A percentile compares a stretch with the other conserved stretches of the same genome.
Conservation (phyloP, 768 basidiomycete genomes). For the Lyophyllum semitale region DNA sequence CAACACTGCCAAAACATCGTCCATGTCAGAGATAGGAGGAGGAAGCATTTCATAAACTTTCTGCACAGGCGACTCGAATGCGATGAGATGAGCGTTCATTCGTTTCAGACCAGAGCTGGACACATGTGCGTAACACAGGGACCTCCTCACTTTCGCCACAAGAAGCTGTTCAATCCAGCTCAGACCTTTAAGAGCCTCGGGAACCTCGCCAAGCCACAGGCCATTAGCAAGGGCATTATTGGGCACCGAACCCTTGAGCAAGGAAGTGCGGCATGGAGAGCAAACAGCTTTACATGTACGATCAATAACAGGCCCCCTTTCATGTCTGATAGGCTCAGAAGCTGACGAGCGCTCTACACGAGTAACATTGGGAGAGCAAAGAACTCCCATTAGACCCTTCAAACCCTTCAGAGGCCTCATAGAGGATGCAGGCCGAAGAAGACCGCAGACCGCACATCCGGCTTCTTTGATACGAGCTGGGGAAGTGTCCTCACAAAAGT, state of each 20-base stretch:
- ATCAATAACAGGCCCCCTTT: no score
- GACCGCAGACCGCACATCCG: no score
- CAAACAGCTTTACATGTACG: conserved; percentile 15
- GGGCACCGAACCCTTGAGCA: conserved; percentile 20
- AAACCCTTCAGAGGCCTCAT: no score
- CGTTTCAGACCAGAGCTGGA: conserved; percentile 26
- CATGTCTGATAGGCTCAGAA: conserved; percentile 7
- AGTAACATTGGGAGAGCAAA: no score
- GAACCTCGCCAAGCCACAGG: conserved; percentile 37
- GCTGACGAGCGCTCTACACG: neutral
- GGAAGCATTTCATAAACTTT: conserved; percentile 35
- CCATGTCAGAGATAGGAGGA: conserved; percentile 29
- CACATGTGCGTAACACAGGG: conserved; percentile 30
- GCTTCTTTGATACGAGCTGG: no score
- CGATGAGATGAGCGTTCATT: conserved; percentile 35
- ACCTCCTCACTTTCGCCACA: conserved; percentile 27
- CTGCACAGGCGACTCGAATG: conserved; percentile 29
- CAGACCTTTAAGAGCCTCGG: neutral
- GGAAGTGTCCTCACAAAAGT: no score
- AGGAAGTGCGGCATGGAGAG: conserved; percentile 3
- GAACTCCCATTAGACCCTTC: no score
- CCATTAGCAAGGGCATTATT: conserved; percentile 31
- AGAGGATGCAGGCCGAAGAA: no score
- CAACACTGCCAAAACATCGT: conserved; percentile 31
- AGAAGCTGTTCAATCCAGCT: conserved; percentile 32